A percentile compares a stretch with the other conserved stretches of the same genome.
Conservation (phyloP, 371 early-diverging fungal genomes). For the Mucor velutinosus region DNA sequence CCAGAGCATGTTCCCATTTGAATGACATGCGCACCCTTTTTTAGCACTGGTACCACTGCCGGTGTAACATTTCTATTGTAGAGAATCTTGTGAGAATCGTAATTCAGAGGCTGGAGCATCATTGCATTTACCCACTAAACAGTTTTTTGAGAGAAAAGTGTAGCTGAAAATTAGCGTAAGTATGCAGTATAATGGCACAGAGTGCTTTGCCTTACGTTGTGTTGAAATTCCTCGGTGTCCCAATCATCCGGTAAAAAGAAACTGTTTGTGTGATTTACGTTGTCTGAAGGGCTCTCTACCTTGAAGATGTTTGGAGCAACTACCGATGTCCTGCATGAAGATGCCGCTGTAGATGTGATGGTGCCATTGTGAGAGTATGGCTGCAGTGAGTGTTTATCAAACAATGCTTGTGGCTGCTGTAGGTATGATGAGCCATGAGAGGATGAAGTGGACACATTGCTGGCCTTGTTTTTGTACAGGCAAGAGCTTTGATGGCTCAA, state of each 20-base stretch:
- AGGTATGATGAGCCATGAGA: not conserved
- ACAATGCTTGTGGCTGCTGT: not conserved
- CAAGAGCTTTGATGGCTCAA: not conserved
- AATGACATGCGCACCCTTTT: constrained; percentile 25
- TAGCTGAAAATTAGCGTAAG: constrained; percentile 3
- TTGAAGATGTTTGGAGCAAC: not conserved
- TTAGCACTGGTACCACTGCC: constrained; percentile 17
- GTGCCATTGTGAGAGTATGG: not conserved
- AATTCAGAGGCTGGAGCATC: not conserved
- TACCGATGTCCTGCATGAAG: not conserved
- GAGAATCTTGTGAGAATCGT: not conserved
- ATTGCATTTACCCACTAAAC: constrained; percentile 17
- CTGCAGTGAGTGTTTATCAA: not conserved
- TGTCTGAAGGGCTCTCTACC: not conserved
- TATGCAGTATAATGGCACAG: too few species aligned
- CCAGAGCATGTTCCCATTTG: constrained; percentile 24
- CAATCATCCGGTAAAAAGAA: constrained; percentile 28
- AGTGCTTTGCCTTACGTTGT: constrained; percentile 10
- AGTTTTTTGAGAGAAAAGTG: constrained; percentile 23
- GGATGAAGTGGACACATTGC: not conserved
- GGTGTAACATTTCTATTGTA: constrained; percentile 22
- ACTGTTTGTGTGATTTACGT: constrained; percentile 17
- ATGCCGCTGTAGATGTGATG: not conserved
- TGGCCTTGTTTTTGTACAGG: not conserved
- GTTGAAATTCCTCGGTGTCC: constrained; percentile 18